Evolutionary conservation across 108 stramenopile species (phyloP), one percentile per base, ranked within the genome.

Genomic region (Phaeodactylum tricornutum): DNA sequence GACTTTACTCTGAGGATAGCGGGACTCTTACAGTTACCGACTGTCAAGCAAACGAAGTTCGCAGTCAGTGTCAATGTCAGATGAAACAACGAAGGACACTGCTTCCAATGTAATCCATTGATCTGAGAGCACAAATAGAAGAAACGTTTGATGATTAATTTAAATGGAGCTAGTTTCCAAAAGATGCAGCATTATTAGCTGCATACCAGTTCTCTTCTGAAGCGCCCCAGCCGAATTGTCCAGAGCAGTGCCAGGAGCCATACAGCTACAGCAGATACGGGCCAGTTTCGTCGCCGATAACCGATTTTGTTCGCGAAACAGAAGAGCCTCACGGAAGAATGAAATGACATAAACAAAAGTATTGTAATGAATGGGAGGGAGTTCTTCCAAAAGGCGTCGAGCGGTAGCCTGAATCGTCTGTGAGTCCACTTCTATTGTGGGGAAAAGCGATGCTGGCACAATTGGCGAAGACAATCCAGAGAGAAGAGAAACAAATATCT

Each of bases 321-420:
- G 54, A 16, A 98, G 71, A 8, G 81, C 69, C 57, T 96, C 92
- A 28, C 94, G 86, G 59, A 94, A 90, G 55, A 98, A 95, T 15
- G 95, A 92, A 32, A 95, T 69, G 32, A 97, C 63, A 71, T 99
- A 99, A n/a, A 94, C 88, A 50, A 99, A 92, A 6, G 87, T 79
- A 64, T 96, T 96, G 71, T 96, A 96, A 46, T 87, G 79, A 26
- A 95, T 68, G 17, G 92, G 89, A 14, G 92, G 89, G 33, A 99
- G 67, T 26, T 80, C 81, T 55, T 87, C 92, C 65, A 97, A 46
- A 29, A 99, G 79, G 28, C 65, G 61, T 26, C 90, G 49, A 2
- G 90, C 72, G 71, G 67, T 73, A 2, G 69, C 55, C 55, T 79
- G 80, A 43, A 96, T 76, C 43, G 79, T 79, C 48, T 81, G 74